Percentiles rank a stretch among this genome's conserved stretches.
phyloP scores from a whole-genome alignment of 2,329 filamentous ascomycete genomes.

The Neofusicoccum umdonicola region DNA sequence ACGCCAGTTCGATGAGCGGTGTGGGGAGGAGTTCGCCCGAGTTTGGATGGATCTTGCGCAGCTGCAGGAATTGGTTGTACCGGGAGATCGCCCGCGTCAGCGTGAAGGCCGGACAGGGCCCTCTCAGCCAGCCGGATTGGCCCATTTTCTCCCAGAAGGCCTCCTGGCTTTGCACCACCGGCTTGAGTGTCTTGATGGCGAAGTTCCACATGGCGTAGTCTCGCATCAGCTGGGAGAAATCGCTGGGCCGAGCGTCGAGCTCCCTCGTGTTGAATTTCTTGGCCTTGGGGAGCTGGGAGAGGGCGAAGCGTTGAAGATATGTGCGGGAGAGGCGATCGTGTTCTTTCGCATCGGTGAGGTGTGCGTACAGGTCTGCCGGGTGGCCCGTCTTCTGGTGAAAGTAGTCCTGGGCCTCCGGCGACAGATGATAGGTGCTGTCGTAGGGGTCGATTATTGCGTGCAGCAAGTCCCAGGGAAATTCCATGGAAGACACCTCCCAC shows the following conservation, averaged over 20 bases:
- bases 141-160: constrained; percentile 45
- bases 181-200: constrained; percentile 24
- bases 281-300: constrained; percentile 1
- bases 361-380: not conserved
- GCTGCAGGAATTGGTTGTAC: constrained; percentile 40
- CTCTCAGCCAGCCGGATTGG: constrained; percentile 39
- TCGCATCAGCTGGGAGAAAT: constrained; percentile 11
- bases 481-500: constrained; percentile 6
- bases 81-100: constrained; percentile 36
- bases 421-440: not conserved
- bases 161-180: constrained; percentile 39
- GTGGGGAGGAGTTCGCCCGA: constrained; percentile 39
- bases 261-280: constrained; percentile 1
- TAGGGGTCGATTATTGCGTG: constrained; percentile 4
- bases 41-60: constrained; percentile 31
- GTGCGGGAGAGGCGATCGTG: constrained; percentile 13
- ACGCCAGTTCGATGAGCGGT: constrained; percentile 44
- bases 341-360: not conserved
- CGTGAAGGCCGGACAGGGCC: constrained; percentile 35
- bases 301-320: constrained; percentile 6
- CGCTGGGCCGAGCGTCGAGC: constrained; percentile 7
- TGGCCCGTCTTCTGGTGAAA: constrained; percentile 11
- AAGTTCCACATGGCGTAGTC: constrained; percentile 10
- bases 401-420: constrained; percentile 1
- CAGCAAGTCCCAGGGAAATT: constrained; percentile 10